A percentile compares a stretch with the other conserved stretches of the same genome.
Conservation (phyloP, 306 rosid species). For the Astragalus membranaceus region DNA sequence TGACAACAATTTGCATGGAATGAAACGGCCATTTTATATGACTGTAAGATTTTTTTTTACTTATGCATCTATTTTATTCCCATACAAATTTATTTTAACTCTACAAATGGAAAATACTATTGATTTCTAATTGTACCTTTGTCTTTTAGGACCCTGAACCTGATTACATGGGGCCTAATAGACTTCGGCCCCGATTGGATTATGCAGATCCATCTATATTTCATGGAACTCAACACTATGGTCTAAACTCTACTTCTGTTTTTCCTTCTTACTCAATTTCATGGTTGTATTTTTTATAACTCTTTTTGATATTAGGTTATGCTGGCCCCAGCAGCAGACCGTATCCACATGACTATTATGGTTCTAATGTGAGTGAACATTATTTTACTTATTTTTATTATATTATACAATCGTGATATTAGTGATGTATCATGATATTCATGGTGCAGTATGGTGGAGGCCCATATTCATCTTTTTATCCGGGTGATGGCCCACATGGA, state of each 20-base stretch:
- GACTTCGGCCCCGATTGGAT: slow-evolving; percentile 64
- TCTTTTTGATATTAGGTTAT: slow-evolving; percentile 37
- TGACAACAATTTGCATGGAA: slow-evolving; percentile 45
- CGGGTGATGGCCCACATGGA: slow-evolving; percentile 41
- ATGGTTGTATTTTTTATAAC: background rate
- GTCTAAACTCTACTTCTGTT: slow-evolving; percentile 24
- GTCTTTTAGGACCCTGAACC: slow-evolving; percentile 57
- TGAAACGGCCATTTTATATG: slow-evolving; percentile 63
- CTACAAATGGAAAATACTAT: background rate
- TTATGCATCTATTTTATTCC: background rate
- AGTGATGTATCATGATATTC: slow-evolving; percentile 23
- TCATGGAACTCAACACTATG: slow-evolving; percentile 40
- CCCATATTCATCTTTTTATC: slow-evolving; percentile 45
- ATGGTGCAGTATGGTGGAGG: slow-evolving; percentile 50
- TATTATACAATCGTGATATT: background rate
- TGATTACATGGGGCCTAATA: slow-evolving; percentile 52
- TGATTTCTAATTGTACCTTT: slow-evolving; percentile 11
- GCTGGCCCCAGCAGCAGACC: slow-evolving; percentile 43
- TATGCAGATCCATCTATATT: slow-evolving; percentile 47
- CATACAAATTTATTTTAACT: background rate
- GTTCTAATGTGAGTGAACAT: slow-evolving; percentile 53
- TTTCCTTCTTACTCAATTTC: background rate
- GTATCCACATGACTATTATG: slow-evolving; percentile 46
- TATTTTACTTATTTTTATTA: slow-evolving; percentile 3
- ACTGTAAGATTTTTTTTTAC: slow-evolving; percentile 36